Evolutionary conservation across 306 rosid species (phyloP).

Genomic region (Gillenia trifoliata): DNA sequence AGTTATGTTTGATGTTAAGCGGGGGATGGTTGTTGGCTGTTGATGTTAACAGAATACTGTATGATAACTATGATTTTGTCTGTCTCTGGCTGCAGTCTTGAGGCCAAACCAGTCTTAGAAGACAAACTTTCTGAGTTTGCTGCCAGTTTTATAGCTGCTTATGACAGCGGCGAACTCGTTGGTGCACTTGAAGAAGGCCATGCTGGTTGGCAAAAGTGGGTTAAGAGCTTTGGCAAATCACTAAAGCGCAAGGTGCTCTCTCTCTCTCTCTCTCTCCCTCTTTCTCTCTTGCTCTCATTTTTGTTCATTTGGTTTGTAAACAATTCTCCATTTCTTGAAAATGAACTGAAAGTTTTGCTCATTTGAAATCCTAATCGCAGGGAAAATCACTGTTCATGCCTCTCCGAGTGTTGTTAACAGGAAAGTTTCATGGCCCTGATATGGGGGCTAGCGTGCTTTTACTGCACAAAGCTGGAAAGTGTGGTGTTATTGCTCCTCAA

Average conservation of each 20-base stretch:
- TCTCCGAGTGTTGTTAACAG: slow-evolving; percentile 75
- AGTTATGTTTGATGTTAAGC: not conserved
- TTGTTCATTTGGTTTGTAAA: not conserved
- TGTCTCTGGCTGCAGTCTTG: slow-evolving; percentile 60
- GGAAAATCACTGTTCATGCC: slow-evolving; percentile 97
- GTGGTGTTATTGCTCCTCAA: slow-evolving; percentile 48
- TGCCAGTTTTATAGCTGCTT: slow-evolving; percentile 68
- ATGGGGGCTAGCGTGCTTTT: slow-evolving; percentile 58
- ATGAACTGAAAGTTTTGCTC: slow-evolving; percentile 3
- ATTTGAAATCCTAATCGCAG: slow-evolving; percentile 29
- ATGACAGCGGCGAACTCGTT: slow-evolving; percentile 64
- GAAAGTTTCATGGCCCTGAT: slow-evolving; percentile 94
- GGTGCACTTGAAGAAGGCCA: slow-evolving; percentile 83
- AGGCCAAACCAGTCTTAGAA: slow-evolving; percentile 61
- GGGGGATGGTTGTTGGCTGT: not conserved
- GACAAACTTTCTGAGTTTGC: slow-evolving; percentile 77
- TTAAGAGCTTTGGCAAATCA: slow-evolving; percentile 84
- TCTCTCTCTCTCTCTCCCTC: not conserved
- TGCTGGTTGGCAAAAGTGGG: slow-evolving; percentile 95
- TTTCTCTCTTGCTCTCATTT: not conserved
- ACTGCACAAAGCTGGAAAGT: slow-evolving; percentile 60
- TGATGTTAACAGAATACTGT: not conserved
- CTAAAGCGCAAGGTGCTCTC: slow-evolving; percentile 71
- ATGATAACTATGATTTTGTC: not conserved
- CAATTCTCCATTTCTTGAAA: not conserved